Base-by-base conservation (phyloP, 1,284 basidiomycete species). In the Ustilago curta region DNA sequence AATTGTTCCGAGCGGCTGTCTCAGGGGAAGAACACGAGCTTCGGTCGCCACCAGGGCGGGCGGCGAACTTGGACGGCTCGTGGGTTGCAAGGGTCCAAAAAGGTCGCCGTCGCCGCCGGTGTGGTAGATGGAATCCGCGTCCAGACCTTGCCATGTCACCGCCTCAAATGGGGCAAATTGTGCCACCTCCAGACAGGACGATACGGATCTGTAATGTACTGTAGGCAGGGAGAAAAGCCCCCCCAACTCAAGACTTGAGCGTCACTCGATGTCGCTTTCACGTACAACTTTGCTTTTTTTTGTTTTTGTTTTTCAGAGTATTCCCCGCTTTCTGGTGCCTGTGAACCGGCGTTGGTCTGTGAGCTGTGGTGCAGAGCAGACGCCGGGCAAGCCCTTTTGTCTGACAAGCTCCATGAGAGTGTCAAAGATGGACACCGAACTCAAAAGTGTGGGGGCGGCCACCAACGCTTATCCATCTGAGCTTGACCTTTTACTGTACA, bases 51-150 rank as follows among this genome's bases (percentile, higher is more conserved):
- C 47, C 47, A 31, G 19, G 18, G 27, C 29, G 19, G 18, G 27
- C 29, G 27, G 27, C 23, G 45, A 29, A 19, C n/a, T 32, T 29
- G n/a, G 47, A 31, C 29, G 27, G 35, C 11, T 47, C 7, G 25
- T 27, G 29, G 29, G 47, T 29, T 48, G 47, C 47, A 31, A 48
- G 47, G 47, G 47, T 48, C 29, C 47, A 48, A 9, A n/a, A 29
- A 8, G 27, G 27, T 9, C 2, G 18, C 11, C 27, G 27, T 8
- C 29, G 44, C 23, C 23, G 14, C 9, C 43, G 12, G 23, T 14
- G 23, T 37, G 35, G 35, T 12, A 14, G 35, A 14, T 4, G 14
- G 14, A 5, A 37, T 32, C 23, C 2, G 7, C 2, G 12, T 16
- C 23, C 14, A 9, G 4, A 5, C 16, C 16, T 21, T 16, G 16